Percentiles rank a stretch among this genome's conserved stretches.
Evolutionary conservation across 2,329 filamentous ascomycete genomes (phyloP).

Genomic region (Penicillium paneum): DNA sequence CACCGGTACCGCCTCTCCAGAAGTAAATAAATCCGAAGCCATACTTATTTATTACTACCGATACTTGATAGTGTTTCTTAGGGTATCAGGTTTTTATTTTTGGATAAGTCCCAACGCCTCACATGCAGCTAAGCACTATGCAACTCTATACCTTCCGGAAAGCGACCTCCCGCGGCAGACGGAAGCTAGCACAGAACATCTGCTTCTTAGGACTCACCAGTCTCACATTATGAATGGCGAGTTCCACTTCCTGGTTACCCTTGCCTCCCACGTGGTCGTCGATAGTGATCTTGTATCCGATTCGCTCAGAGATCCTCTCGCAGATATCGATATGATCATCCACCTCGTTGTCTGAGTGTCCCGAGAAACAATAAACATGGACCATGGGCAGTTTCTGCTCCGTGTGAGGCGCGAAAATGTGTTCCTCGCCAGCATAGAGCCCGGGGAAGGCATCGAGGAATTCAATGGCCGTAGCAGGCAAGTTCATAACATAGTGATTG

Average conservation of each 20-base stretch:
- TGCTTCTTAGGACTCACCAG: slow-evolving; percentile 90
- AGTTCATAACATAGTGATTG: slow-evolving; percentile 97
- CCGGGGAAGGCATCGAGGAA: slow-evolving; percentile 78
- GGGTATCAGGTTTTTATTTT: slow-evolving; percentile 18
- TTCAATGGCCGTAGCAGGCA: slow-evolving; percentile 82
- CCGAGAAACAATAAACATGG: slow-evolving; percentile 92
- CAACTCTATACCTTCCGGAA: slow-evolving; percentile 50
- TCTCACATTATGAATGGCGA: slow-evolving; percentile 64
- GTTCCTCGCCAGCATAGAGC: slow-evolving; percentile 69
- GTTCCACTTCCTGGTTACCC: slow-evolving; percentile 58
- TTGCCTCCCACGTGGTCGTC: slow-evolving; percentile 50
- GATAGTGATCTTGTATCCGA: slow-evolving; percentile 58
- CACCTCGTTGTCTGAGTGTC: slow-evolving; percentile 72
- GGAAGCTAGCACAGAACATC: slow-evolving; percentile 95
- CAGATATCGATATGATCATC: slow-evolving; percentile 61
- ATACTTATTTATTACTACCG: not conserved
- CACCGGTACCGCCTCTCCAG: slow-evolving; percentile 6
- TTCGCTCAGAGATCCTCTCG: slow-evolving; percentile 59
- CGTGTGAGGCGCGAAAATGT: slow-evolving; percentile 62
- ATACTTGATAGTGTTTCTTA: not conserved
- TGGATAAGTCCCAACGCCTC: slow-evolving; percentile 12
- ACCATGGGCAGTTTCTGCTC: slow-evolving; percentile 68
- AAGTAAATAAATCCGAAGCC: too few relatives aligned
- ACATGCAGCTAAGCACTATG: slow-evolving; percentile 16
- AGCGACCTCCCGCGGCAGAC: slow-evolving; percentile 76